Evolutionary conservation across 1,284 basidiomycete genomes (phyloP).

Genomic region (Entoloma clypeatum): DNA sequence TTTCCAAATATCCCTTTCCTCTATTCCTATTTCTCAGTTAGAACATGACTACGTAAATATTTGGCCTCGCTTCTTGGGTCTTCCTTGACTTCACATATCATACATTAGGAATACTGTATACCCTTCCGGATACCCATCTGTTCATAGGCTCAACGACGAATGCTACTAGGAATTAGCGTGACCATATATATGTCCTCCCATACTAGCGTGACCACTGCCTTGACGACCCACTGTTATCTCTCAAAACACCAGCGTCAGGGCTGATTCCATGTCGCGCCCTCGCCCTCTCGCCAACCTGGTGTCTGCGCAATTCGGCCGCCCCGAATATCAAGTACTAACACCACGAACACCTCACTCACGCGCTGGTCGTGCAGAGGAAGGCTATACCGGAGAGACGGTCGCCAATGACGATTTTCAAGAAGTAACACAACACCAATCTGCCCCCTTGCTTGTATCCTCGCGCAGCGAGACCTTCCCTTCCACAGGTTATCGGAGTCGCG

Average conservation of each 20-base stretch:
- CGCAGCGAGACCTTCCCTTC: conserved; percentile 38
- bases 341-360: conserved; percentile 63
- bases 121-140: too few relatives aligned
- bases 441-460: conserved; percentile 48
- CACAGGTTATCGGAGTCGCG: conserved; percentile 37
- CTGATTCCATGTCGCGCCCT: conserved; percentile 33
- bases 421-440: conserved; percentile 40
- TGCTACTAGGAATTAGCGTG: too few relatives aligned
- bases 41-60: too few relatives aligned
- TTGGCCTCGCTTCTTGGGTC: too few relatives aligned
- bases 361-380: conserved; percentile 54
- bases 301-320: conserved; percentile 30
- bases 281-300: conserved; percentile 32
- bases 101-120: too few relatives aligned
- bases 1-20: not conserved
- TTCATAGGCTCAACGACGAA: too few relatives aligned
- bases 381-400: conserved; percentile 38
- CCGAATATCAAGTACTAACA: conserved; percentile 44
- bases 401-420: conserved; percentile 39
- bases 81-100: too few relatives aligned
- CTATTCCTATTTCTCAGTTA: not conserved
- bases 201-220: not conserved
- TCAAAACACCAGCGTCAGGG: not conserved
- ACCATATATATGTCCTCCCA: too few relatives aligned
- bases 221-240: not conserved